A percentile compares a stretch with the other conserved stretches of the same genome.
Conservation (phyloP, 2,329 filamentous ascomycete species). For the Fusarium aywerte region DNA sequence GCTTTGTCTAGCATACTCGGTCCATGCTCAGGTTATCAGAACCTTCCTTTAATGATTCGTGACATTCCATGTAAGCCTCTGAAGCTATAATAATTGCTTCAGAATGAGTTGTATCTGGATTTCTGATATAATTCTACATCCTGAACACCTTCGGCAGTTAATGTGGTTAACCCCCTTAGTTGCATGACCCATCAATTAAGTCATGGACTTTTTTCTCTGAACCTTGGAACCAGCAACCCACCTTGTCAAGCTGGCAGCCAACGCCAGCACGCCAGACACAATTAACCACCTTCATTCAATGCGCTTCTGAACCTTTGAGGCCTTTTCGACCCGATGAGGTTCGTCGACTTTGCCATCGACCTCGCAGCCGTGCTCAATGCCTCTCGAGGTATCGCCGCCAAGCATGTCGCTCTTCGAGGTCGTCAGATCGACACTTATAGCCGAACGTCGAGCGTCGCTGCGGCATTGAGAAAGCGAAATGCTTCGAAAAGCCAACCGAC, state of each 20-base stretch:
- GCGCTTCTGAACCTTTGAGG: slow-evolving; percentile 40
- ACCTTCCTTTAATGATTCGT: background rate
- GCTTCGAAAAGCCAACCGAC: slow-evolving; percentile 10
- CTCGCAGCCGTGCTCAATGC: slow-evolving; percentile 75
- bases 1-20: background rate
- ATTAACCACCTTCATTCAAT: slow-evolving; percentile 33
- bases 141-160: background rate
- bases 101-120: background rate
- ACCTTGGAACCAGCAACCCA: slow-evolving; percentile 22
- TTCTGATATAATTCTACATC: background rate
- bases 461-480: slow-evolving; percentile 48
- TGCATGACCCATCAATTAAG: slow-evolving; percentile 46
- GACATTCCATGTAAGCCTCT: background rate
- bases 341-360: slow-evolving; percentile 75
- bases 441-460: slow-evolving; percentile 58
- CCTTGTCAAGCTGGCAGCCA: slow-evolving; percentile 32
- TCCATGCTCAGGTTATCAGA: background rate
- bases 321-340: slow-evolving; percentile 59
- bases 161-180: slow-evolving; percentile 44
- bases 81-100: background rate
- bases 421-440: slow-evolving; percentile 64
- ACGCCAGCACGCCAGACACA: slow-evolving; percentile 33
- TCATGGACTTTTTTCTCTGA: slow-evolving; percentile 42
- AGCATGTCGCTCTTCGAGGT: slow-evolving; percentile 68
- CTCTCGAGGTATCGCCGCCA: slow-evolving; percentile 73